Percentiles rank a stretch among this genome's conserved stretches.
These are phyloP conservation scores for Rhamnella rubrinervis DNA, from an alignment of 331 rosid species.

Conservation along the genomic window DNA sequence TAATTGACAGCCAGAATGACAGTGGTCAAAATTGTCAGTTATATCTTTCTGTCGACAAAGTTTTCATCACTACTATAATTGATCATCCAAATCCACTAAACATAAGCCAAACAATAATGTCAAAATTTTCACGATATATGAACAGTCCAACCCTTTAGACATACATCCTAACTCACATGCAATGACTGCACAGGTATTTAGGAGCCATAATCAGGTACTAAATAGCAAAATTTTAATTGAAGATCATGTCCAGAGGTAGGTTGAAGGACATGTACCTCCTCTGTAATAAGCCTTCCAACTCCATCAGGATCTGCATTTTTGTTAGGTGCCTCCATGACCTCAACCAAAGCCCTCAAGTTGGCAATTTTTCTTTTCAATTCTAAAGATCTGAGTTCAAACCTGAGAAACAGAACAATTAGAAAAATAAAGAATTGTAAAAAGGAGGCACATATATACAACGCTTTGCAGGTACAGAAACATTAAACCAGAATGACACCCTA, in stretches of 20 bases:
- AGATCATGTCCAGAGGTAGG: constrained; percentile 9
- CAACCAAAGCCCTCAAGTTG: constrained; percentile 77
- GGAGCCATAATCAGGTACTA: constrained; percentile 11
- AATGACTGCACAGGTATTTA: background rate
- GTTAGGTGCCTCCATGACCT: constrained; percentile 90
- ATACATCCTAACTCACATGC: constrained; percentile 14
- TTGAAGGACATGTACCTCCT: constrained; percentile 63
- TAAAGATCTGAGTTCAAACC: constrained; percentile 51
- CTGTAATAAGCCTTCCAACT: constrained; percentile 76
- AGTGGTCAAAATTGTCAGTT: constrained; percentile 21
- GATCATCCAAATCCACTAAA: constrained; percentile 17
- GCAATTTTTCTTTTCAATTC: constrained; percentile 75
- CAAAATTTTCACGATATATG: background rate
- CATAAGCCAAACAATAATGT: constrained; percentile 10
- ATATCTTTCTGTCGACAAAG: constrained; percentile 1
- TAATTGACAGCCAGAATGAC: constrained; percentile 1
- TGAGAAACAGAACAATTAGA: constrained; percentile 27
- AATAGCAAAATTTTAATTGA: constrained; percentile 3
- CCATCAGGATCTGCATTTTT: constrained; percentile 77
- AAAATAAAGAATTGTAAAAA: background rate
- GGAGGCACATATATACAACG: no score
- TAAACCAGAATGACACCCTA: no score
- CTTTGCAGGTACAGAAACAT: no score
- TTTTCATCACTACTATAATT: no score
- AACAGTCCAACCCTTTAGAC: constrained; percentile 11